Base-by-base conservation (phyloP, 2,329 filamentous ascomycete species). In the Fusarium abutilonis region DNA sequence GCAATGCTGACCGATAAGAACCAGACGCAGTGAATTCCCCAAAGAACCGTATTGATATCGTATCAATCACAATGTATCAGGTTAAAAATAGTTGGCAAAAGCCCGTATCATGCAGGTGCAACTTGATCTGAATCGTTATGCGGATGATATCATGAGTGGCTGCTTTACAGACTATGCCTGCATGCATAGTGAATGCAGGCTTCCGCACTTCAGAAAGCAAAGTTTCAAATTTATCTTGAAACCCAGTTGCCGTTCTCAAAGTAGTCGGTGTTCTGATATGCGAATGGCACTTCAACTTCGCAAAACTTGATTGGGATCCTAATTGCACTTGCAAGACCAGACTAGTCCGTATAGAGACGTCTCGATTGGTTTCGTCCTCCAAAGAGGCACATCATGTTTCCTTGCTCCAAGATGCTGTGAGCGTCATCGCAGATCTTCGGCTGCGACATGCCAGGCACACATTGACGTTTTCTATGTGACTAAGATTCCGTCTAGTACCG, bases 271-370 rank as follows among this genome's bases (percentile, higher is more conserved):
- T 61, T 23, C 44, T 53, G 46, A 46, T 19, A 38, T 50, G 34
- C 40, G 17, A 26, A 59, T 41, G 32, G 51, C 51, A 51, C 45
- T 46, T 44, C 49, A 60, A 41, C 40, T 54, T 70, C 68, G 68
- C 68, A 70, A 70, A 63, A 56, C 68, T 70, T 51, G 46, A 69
- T 69, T 31, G 34, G 64, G 48, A 55, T 40, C 44, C 35, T 35
- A 64, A 68, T 66, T 48, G 66, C 57, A 69, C 68, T 64, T 68
- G 68, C 68, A 63, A 66, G 52, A 70, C 59, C 40, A 57, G 45
- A 36, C 63, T 63, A 66, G 54, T 60, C 63, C 54, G 14, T 32
- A 63, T 63, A 36, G 41, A 57, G 59, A 50, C 51, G 48, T 44
- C 42, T 50, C 15, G 26, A 40, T 47, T 29, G 35, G 38, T 51